Evolutionary conservation across 2,329 filamentous ascomycete species (phyloP).

Genomic region (Domatiomyces catenatus): DNA sequence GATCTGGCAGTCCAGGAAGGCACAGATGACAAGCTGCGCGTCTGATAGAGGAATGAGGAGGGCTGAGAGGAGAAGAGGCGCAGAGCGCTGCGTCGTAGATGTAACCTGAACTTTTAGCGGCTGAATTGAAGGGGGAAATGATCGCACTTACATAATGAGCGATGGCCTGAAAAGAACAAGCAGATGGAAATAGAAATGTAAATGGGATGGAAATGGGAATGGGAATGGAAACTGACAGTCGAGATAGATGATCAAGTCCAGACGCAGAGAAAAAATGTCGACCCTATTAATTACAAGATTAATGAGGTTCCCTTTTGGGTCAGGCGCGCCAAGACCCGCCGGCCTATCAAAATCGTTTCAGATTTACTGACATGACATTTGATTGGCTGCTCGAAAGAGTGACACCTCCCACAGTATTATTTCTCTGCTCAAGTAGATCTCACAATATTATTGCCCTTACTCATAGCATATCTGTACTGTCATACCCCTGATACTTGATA

Average conservation of each 20-base stretch:
- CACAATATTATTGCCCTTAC: too few species aligned
- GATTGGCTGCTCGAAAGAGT: too few species aligned
- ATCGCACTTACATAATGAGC: neutral
- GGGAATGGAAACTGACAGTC: neutral
- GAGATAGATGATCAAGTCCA: too few species aligned
- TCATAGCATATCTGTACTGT: too few species aligned
- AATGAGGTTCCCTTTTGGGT: neutral
- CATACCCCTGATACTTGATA: too few species aligned
- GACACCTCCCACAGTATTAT: too few species aligned
- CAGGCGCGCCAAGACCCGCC: neutral
- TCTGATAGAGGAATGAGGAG: slow-evolving; percentile 28
- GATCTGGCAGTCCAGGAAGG: slow-evolving; percentile 23
- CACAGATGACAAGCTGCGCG: slow-evolving; percentile 26
- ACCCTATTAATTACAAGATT: neutral
- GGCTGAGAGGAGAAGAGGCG: slow-evolving; percentile 37
- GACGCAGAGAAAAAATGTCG: neutral
- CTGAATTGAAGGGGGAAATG: neutral
- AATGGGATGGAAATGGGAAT: neutral
- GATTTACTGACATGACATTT: too few species aligned
- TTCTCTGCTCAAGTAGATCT: too few species aligned
- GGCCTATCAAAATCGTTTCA: too few species aligned
- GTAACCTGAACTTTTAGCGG: slow-evolving; percentile 32
- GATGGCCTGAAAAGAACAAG: neutral
- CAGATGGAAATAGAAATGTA: neutral
- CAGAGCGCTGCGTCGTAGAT: slow-evolving; percentile 42